Evolutionary conservation across 768 basidiomycete genomes (phyloP).

Genomic region (Termitomyces eurrhizus): DNA sequence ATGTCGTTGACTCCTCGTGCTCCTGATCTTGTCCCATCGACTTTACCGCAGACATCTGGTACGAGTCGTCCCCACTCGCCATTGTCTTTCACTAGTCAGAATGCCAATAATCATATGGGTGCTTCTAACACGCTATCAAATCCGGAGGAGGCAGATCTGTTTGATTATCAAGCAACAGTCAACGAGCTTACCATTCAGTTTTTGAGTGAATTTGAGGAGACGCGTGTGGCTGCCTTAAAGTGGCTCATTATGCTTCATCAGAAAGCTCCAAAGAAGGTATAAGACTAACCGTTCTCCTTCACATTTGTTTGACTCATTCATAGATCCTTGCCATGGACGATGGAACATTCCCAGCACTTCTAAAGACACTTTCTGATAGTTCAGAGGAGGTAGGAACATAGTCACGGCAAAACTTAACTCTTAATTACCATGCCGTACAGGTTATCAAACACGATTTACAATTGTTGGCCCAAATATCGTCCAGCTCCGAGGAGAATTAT

Average conservation of each 20-base stretch:
- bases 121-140: constrained; percentile 19
- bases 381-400: constrained; percentile 75
- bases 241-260: constrained; percentile 99
- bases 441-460: constrained; percentile 97
- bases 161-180: constrained; percentile 92
- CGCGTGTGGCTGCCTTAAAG: constrained; percentile 90
- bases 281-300: not conserved
- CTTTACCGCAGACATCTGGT: constrained; percentile 15
- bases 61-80: constrained; percentile 65
- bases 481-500: constrained; percentile 91
- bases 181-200: constrained; percentile 92
- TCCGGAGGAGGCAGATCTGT: constrained; percentile 60
- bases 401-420: not conserved
- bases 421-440: constrained; percentile 28
- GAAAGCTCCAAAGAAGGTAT: constrained; percentile 92
- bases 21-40: constrained; percentile 25
- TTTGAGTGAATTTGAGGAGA: constrained; percentile 94
- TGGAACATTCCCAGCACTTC: constrained; percentile 90
- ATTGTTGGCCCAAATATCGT: constrained; percentile 94
- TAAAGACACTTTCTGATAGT: constrained; percentile 94
- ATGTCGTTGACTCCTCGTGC: constrained; percentile 34
- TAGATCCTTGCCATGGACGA: constrained; percentile 96
- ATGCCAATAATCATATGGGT: constrained; percentile 29
- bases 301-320: not conserved
- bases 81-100: constrained; percentile 41